A percentile compares a stretch with the other conserved stretches of the same genome.
Conservation (phyloP, 1,284 basidiomycete genomes). For the Coriolopsis trogii region DNA sequence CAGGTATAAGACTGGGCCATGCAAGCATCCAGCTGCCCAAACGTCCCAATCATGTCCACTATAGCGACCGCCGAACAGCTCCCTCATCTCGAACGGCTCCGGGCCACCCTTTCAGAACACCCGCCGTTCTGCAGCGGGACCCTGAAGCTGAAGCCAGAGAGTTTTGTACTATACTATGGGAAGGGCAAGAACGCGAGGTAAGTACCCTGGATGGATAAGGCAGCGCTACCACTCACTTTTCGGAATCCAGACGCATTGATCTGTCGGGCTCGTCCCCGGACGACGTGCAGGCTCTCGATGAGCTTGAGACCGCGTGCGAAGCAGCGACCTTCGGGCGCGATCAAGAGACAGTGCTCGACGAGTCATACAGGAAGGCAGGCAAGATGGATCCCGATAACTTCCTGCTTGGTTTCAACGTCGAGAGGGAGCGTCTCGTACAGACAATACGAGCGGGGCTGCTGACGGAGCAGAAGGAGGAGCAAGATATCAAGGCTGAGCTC, state of each 20-base stretch:
- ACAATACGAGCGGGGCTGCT: constrained; percentile 17
- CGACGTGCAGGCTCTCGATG: constrained; percentile 2
- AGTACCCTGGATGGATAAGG: neutral
- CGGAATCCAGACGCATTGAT: neutral
- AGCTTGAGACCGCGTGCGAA: constrained; percentile 21
- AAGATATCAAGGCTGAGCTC: constrained; percentile 20
- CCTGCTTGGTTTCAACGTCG: neutral
- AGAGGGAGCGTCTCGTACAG: constrained; percentile 14
- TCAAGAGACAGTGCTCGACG: constrained; percentile 25
- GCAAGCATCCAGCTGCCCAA: no score
- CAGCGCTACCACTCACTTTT: neutral
- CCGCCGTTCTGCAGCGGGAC: constrained; percentile 16
- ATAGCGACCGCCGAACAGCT: neutral
- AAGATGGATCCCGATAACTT: constrained; percentile 25
- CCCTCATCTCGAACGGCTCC: neutral
- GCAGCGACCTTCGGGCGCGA: constrained; percentile 25
- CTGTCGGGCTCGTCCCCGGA: neutral
- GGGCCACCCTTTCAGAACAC: neutral
- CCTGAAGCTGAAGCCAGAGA: neutral
- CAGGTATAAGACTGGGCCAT: no score
- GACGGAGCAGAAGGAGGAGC: constrained; percentile 3
- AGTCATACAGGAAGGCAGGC: constrained; percentile 28
- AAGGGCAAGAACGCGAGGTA: constrained; percentile 6
- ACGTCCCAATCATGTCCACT: neutral
- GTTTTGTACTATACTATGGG: constrained; percentile 16